Percentiles rank a stretch among this genome's conserved stretches.
phyloP scores from a whole-genome alignment of 169 alveolate species.

The Eimeria falciformis region DNA sequence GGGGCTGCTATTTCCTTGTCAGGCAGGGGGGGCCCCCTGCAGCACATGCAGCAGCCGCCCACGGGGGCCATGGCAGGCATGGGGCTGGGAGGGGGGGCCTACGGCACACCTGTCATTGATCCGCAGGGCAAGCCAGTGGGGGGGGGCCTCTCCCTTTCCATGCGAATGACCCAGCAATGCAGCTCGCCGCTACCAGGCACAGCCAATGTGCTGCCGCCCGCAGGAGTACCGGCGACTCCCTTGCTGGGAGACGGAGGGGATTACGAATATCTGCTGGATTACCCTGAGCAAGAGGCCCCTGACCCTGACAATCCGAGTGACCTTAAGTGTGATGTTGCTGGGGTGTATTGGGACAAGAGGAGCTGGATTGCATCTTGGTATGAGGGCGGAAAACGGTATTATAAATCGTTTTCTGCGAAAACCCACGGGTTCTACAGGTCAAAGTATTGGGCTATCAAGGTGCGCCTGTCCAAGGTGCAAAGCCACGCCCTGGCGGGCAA shows the following conservation, averaged over 20 bases:
- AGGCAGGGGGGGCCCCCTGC: not conserved
- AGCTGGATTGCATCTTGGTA: slow-evolving; percentile 93
- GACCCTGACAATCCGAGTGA: slow-evolving; percentile 82
- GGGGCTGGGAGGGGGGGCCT: not conserved
- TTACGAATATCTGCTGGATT: slow-evolving; percentile 85
- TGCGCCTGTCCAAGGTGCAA: slow-evolving; percentile 84
- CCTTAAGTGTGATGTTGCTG: slow-evolving; percentile 86
- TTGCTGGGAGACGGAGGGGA: slow-evolving; percentile 78
- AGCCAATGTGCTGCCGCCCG: not conserved
- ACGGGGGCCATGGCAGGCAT: not conserved
- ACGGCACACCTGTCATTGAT: slow-evolving; percentile 9
- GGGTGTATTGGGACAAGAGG: slow-evolving; percentile 91
- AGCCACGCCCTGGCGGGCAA: slow-evolving; percentile 35
- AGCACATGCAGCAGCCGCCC: not conserved
- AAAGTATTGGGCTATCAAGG: slow-evolving; percentile 89
- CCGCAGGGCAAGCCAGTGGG: not conserved
- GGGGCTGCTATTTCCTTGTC: not conserved
- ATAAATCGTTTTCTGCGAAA: slow-evolving; percentile 88
- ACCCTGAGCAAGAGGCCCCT: slow-evolving; percentile 83
- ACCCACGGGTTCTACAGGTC: slow-evolving; percentile 89
- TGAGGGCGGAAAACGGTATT: slow-evolving; percentile 85
- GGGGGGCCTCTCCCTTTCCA: not conserved
- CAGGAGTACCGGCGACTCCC: not conserved
- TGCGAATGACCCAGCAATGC: not conserved
- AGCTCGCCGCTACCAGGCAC: not conserved